Base-by-base conservation (phyloP, 345 rosid genomes). In the Murraya koenigii region DNA sequence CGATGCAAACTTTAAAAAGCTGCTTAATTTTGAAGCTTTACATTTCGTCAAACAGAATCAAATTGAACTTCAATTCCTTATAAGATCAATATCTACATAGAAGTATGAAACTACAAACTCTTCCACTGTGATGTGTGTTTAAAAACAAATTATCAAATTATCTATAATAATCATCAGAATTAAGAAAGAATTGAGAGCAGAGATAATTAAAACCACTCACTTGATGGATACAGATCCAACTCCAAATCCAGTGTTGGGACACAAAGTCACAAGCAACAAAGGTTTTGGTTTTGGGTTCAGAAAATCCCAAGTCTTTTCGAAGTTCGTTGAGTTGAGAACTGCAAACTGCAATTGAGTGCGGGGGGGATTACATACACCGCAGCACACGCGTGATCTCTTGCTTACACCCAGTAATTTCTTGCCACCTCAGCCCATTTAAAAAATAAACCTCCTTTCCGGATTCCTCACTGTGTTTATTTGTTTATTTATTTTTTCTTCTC, bases 221-320 rank as follows among this genome's bases (percentile, higher is more conserved):
- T 76, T 36, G 65, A 35, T 35, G 26, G 54, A 14, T 54, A 54
- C 47, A 52, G 71, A 75, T 75, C 72, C 72, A 35, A 75, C 47
- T 35, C 54, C 36, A 54, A 75, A 52, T 35, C 61, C 69, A 62
- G 13, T 44, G 59, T 60, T 10, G 77, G 44, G 59, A 72, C 23
- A 49, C 62, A 33, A 59, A 52, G 56, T 15, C 22, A 52, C 56
- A 6, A 75, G 20, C 61, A 44, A 44, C 17, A 44, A 3, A 13
- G 49, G 17, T 3, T 44, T 44, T 6, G 68, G 25, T 26, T 39
- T 39, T 17, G 77, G 70, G 58, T 32, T 63, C 77, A 44, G 39
- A 47, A 63, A 75, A 26, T 65, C 47, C 69, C 2, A 30, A 52
- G 41, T 20, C n/a, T 20, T 69, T 44, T 44, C 49, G 49, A 23